Conservation (phyloP, 805 yeast species). For the Nakazawaea wickerhamii region DNA sequence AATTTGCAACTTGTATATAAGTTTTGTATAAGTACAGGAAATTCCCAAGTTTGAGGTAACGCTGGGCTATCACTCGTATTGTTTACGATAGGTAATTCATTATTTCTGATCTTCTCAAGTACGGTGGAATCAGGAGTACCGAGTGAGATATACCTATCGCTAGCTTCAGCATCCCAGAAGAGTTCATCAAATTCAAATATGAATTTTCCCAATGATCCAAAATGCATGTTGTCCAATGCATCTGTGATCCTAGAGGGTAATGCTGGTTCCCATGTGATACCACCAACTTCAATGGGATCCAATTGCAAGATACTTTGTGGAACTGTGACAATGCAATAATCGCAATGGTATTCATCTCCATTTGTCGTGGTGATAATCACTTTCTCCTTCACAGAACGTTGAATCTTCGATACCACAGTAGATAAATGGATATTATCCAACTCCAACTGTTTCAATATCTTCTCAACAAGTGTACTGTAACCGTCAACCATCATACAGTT, state of each 20-base stretch:
- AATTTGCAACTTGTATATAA: conserved; percentile 40
- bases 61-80: not conserved
- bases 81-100: conserved; percentile 12
- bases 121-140: conserved; percentile 30
- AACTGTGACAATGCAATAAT: conserved; percentile 65
- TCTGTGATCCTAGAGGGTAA: conserved; percentile 41
- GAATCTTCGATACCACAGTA: conserved; percentile 36
- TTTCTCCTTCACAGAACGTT: conserved; percentile 20
- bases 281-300: conserved; percentile 30
- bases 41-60: conserved; percentile 43
- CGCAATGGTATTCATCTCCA: conserved; percentile 32
- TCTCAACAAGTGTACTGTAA: conserved; percentile 46
- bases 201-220: conserved; percentile 70
- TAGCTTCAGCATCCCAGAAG: conserved; percentile 51
- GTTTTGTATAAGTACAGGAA: conserved; percentile 60
- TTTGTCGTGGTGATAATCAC: conserved; percentile 29
- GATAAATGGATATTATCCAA: conserved; percentile 31
- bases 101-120: conserved; percentile 6
- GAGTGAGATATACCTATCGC: conserved; percentile 44
- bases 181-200: conserved; percentile 57
- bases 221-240: conserved; percentile 45
- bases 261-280: conserved; percentile 50
- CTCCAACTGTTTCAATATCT: conserved; percentile 37
- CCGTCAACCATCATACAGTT: conserved; percentile 66
- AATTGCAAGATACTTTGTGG: conserved; percentile 68